These are phyloP conservation scores for Brasenia schreberi DNA, from an alignment of 164 flowering plant species.

Conservation along the genomic window DNA sequence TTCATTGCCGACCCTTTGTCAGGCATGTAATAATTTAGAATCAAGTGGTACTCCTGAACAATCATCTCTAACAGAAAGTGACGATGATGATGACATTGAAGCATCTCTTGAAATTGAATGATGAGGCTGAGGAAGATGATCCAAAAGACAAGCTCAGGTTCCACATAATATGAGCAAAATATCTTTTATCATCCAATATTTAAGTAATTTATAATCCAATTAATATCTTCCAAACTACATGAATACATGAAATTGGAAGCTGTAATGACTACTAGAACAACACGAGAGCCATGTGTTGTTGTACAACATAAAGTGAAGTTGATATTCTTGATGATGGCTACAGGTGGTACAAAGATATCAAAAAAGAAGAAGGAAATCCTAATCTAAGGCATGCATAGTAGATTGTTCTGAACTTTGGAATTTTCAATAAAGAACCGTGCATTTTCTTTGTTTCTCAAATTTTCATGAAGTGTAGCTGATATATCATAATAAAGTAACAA, in stretches of 20 bases:
- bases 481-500: too few relatives aligned
- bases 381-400: constrained; percentile 54
- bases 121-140: constrained; percentile 80
- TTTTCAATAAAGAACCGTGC: too few relatives aligned
- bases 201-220: too few relatives aligned
- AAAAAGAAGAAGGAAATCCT: constrained; percentile 95
- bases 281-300: constrained; percentile 91
- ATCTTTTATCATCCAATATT: too few relatives aligned
- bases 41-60: constrained; percentile 43
- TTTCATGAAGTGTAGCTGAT: too few relatives aligned
- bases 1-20: constrained; percentile 28
- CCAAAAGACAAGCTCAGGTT: constrained; percentile 84
- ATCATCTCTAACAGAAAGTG: constrained; percentile 69
- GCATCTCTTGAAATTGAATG: constrained; percentile 23
- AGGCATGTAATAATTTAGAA: too few relatives aligned
- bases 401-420: too few relatives aligned
- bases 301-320: constrained; percentile 93
- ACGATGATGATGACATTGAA: constrained; percentile 48
- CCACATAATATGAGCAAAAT: too few relatives aligned
- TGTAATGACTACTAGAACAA: constrained; percentile 65
- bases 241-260: too few relatives aligned
- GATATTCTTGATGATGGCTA: constrained; percentile 95
- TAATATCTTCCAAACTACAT: too few relatives aligned
- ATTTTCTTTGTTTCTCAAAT: too few relatives aligned
- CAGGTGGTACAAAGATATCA: constrained; percentile 90